phyloP scores from a whole-genome alignment of 1,284 basidiomycete species.

The Inonotus hispidus region DNA sequence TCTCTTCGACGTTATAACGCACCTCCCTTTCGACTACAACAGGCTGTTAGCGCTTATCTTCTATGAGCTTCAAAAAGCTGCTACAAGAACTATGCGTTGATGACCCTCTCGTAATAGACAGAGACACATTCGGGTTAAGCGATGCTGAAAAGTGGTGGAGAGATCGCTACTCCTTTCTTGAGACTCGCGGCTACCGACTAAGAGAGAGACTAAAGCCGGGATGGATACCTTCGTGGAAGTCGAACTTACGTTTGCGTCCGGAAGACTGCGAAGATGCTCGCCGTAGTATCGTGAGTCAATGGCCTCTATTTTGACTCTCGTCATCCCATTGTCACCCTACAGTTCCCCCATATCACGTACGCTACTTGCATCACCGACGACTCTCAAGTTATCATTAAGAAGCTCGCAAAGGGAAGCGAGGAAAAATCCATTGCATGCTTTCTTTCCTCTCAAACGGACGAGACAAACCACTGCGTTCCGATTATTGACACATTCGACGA shows the following conservation, averaged over 20 bases:
- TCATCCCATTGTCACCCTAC: not conserved
- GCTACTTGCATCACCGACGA: not conserved
- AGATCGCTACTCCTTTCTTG: not conserved
- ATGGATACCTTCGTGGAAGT: slow-evolving; percentile 24
- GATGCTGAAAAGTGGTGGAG: slow-evolving; percentile 11
- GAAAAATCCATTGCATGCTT: slow-evolving; percentile 3
- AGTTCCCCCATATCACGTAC: not conserved
- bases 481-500: slow-evolving; percentile 16
- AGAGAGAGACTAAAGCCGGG: slow-evolving; percentile 21
- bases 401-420: not conserved
- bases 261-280: not conserved
- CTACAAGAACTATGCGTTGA: too few relatives aligned
- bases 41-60: too few relatives aligned
- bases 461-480: slow-evolving; percentile 19
- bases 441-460: slow-evolving; percentile 8
- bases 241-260: too few relatives aligned
- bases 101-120: too few relatives aligned
- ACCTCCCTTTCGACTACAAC: too few relatives aligned
- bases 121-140: not conserved
- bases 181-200: slow-evolving; percentile 19
- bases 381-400: not conserved
- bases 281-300: not conserved
- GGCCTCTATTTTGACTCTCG: not conserved
- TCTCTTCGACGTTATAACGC: too few relatives aligned
- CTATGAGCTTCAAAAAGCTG: too few relatives aligned